These are phyloP conservation scores for Aspergillus candidus DNA, from an alignment of 2,329 filamentous ascomycete genomes.

Conservation along the genomic window DNA sequence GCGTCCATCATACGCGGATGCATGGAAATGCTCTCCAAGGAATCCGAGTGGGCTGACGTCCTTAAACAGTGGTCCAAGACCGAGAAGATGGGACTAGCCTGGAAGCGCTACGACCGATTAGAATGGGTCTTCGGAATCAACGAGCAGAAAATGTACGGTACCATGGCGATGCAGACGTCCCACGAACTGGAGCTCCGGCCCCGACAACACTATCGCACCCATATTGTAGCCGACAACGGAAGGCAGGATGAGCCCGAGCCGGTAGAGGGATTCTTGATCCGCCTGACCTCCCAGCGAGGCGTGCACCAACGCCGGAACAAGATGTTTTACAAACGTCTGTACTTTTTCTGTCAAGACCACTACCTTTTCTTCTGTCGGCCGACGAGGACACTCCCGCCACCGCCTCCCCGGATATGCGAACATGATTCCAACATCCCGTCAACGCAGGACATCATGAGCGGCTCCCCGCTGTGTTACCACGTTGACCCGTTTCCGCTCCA, in stretches of 20 bases:
- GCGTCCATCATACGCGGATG: conserved; percentile 52
- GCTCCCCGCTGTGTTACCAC: conserved; percentile 56
- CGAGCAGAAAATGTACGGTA: conserved; percentile 63
- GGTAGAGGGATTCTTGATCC: conserved; percentile 60
- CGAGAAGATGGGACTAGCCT: conserved; percentile 58
- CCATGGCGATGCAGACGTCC: conserved; percentile 60
- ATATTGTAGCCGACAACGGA: conserved; percentile 32
- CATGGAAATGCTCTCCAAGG: conserved; percentile 52
- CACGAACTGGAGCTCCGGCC: conserved; percentile 62
- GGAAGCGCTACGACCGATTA: conserved; percentile 63
- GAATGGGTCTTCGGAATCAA: conserved; percentile 63
- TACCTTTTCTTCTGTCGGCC: conserved; percentile 58
- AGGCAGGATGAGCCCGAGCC: conserved; percentile 54
- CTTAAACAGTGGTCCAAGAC: conserved; percentile 53
- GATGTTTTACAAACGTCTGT: conserved; percentile 60
- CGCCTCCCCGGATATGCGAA: conserved; percentile 49
- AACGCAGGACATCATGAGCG: conserved; percentile 48
- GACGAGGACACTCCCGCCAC: conserved; percentile 53
- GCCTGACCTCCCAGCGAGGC: conserved; percentile 59
- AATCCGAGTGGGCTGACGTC: conserved; percentile 55
- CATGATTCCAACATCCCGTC: conserved; percentile 46
- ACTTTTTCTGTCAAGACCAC: conserved; percentile 60
- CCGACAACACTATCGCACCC: conserved; percentile 59
- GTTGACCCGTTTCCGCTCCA: conserved; percentile 56
- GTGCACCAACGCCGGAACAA: conserved; percentile 53